Base-by-base conservation (phyloP, 2,329 filamentous ascomycete genomes). In the Pseudogymnoascus sp. region DNA sequence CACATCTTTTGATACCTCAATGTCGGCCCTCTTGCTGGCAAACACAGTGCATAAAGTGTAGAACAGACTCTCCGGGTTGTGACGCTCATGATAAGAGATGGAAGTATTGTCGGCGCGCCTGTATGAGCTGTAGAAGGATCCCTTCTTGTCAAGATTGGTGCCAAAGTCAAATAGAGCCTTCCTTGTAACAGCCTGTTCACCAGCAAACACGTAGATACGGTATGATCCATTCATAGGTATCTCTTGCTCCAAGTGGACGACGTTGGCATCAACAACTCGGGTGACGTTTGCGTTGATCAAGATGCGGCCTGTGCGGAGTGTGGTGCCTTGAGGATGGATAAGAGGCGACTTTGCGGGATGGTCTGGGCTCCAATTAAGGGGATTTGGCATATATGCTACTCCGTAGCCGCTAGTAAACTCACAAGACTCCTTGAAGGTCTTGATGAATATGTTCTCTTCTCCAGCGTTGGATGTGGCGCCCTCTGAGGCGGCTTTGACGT, bases 321-420 rank as follows among this genome's bases (percentile, higher is more conserved):
- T 89, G 36, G 82, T 85, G 34, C 84, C 81, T 42, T 82, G 75
- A 2, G 88, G 83, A 64, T 90, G 82, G 72, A 95, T 88, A 64
- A 91, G 77, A 10, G 81, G 76, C 16, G 89, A 90, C 71, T 88
- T 81, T 12, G 88, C 90, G 0, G 85, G 80, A 75, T 96, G 92
- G 3, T 79, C 78, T 0, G 84, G 75, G 8, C 88, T 89, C 90
- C 91, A 96, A 77, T 96, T 96, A 76, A 96, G 81, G 31, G 83
- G 77, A 76, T 96, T 97, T 62, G 89, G 81, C 67, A 87, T 83
- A 78, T 96, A 96, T 31, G 86, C 88, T 21, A 96, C 91, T 65
- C 93, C 93, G 73, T 96, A 96, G 64, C 93, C 93, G 67, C 89
- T 92, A 10, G 92, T 96, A 75, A 96, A 96, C 72, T 95, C 91